Base-by-base conservation (phyloP, 228 moss, liverwort and hornwort species). In the Sphagnum magellanicum region DNA sequence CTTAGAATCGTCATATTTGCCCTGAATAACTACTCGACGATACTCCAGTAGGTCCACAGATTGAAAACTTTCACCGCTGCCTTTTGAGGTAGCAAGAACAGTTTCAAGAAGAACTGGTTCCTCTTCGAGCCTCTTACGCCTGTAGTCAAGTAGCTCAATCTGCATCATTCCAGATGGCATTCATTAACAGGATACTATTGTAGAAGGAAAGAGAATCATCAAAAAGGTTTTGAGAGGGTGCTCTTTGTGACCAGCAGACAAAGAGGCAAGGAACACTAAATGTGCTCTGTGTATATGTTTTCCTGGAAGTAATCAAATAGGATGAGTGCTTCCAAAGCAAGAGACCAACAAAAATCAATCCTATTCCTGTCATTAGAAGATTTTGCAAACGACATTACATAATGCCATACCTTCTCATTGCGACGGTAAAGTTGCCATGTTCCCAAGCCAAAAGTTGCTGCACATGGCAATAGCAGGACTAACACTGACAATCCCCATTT, bases 351-450 rank as follows among this genome's bases (percentile, higher is more conserved):
- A 63, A 10, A 16, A 17, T 10, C 64, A 65, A 65, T 32, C 50
- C n/a, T 5, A 6, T 6, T 48, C 50, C 16, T 46, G 47, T 6
- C 6, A 46, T 12, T 16, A 46, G 16, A 10, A 46, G 61, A 46
- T 6, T 16, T 16, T 6, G 6, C 47, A 12, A 6, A 46, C 7
- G 3, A 32, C 32, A 32, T 32, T 32, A 32, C 32, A 48, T 16
- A 52, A 14, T 67, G 47, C 65, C 69, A 53, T 51, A 92, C 97
- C 89, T 98, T 98, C 82, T 82, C 83, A 50, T 90, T 84, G 53
- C 97, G 84, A 50, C 97, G 91, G 71, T 87, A 49, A 49, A 98
- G 73, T 79, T 98, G 97, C 97, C 97, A 98, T 14, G 93, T 76
- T 60, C 93, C 97, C 69, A 98, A 87, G 53, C 93, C 91, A 67